Conservation (phyloP, 768 basidiomycete species). For the Pholiota microspora region DNA sequence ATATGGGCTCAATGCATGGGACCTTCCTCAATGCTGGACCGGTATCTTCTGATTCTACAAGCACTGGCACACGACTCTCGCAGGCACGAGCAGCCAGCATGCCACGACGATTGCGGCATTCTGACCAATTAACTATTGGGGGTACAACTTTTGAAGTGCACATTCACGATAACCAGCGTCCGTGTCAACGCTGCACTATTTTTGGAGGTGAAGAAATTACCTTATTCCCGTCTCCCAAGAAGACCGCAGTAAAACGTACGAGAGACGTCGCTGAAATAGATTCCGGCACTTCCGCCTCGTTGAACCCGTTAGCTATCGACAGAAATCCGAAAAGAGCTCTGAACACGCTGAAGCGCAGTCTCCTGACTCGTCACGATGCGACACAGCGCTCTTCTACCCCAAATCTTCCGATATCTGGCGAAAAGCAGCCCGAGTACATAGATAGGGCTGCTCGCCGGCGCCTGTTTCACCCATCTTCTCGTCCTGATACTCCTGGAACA, state of each 20-base stretch:
- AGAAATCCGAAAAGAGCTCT: constrained; percentile 66
- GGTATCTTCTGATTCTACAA: constrained; percentile 21
- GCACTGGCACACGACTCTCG: constrained; percentile 53
- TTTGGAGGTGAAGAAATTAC: constrained; percentile 56
- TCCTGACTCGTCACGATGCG: constrained; percentile 51
- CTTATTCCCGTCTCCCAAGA: constrained; percentile 40
- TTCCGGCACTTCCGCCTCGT: constrained; percentile 19
- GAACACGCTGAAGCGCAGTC: constrained; percentile 57
- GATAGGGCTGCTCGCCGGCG: constrained; percentile 75
- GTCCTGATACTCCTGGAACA: constrained; percentile 53
- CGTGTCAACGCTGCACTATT: constrained; percentile 61
- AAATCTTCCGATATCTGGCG: constrained; percentile 12
- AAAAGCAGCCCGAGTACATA: constrained; percentile 37
- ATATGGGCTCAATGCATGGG: constrained; percentile 86
- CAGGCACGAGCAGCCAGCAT: constrained; percentile 65
- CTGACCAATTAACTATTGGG: constrained; percentile 66
- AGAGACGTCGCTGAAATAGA: constrained; percentile 26
- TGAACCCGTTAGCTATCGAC: constrained; percentile 16
- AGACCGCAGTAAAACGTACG: constrained; percentile 25
- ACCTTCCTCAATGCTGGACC: constrained; percentile 55
- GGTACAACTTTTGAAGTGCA: constrained; percentile 71
- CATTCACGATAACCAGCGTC: constrained; percentile 58
- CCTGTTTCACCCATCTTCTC: constrained; percentile 50
- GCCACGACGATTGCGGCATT: constrained; percentile 59
- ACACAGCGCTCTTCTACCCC: constrained; percentile 11